Evolutionary conservation across 768 basidiomycete species (phyloP).

Genomic region (Boletus pseudopeckii): DNA sequence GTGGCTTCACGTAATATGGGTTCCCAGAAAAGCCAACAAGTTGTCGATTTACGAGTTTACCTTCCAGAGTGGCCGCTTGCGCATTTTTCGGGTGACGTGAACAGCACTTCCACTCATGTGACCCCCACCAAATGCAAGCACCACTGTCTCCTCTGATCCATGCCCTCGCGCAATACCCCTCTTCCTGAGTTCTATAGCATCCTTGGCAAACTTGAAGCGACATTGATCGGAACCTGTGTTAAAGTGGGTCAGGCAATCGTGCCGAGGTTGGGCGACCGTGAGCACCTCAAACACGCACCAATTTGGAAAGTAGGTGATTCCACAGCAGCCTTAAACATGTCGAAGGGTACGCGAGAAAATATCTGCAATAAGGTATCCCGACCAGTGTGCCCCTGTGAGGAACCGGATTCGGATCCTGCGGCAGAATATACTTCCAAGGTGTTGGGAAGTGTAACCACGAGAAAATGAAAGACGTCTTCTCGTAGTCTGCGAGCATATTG

Average conservation of each 20-base stretch:
- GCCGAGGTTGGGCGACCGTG: conserved; percentile 3
- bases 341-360: conserved; percentile 80
- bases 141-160: conserved; percentile 85
- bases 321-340: conserved; percentile 79
- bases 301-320: conserved; percentile 79
- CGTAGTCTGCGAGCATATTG: conserved; percentile 71
- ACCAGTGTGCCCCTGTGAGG: conserved; percentile 39
- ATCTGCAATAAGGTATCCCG: conserved; percentile 71
- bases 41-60: conserved; percentile 66
- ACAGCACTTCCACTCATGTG: conserved; percentile 70
- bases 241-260: conserved; percentile 12
- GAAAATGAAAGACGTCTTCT: conserved; percentile 76
- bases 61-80: conserved; percentile 77
- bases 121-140: conserved; percentile 79
- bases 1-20: conserved; percentile 28
- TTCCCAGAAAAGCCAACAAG: conserved; percentile 14
- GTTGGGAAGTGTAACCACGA: conserved; percentile 71
- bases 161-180: conserved; percentile 67
- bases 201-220: conserved; percentile 90
- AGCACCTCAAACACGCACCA: conserved; percentile 43
- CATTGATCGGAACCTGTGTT: conserved; percentile 72
- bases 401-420: conserved; percentile 35
- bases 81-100: conserved; percentile 84
- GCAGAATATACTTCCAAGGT: conserved; percentile 52
- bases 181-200: conserved; percentile 80